These are phyloP conservation scores for Cyathus striatus DNA, from an alignment of 768 basidiomycete genomes.

Conservation along the genomic window DNA sequence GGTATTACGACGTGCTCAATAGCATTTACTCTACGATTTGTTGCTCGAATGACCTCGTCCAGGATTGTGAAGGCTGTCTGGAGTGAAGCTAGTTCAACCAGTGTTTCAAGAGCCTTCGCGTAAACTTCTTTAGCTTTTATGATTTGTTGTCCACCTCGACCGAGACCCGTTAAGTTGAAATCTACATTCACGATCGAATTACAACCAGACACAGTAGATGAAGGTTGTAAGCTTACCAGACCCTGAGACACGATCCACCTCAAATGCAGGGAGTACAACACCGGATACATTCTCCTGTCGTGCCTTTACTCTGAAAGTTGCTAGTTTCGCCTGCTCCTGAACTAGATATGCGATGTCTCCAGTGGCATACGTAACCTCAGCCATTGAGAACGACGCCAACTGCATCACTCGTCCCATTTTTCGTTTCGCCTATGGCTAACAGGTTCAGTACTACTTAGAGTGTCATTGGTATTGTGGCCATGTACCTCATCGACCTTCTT, in stretches of 20 bases:
- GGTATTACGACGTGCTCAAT: slow-evolving; percentile 98
- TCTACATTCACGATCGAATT: slow-evolving; percentile 56
- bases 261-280: slow-evolving; percentile 92
- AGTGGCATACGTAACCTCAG: slow-evolving; percentile 97
- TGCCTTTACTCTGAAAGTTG: slow-evolving; percentile 89
- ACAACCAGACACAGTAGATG: too few species aligned
- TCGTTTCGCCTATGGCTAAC: slow-evolving; percentile 73
- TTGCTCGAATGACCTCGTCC: slow-evolving; percentile 98
- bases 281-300: slow-evolving; percentile 98
- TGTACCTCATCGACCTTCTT: slow-evolving; percentile 95
- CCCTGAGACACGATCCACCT: slow-evolving; percentile 80
- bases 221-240: too few species aligned
- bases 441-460: neutral
- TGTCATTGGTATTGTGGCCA: neutral
- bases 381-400: slow-evolving; percentile 96
- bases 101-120: slow-evolving; percentile 93
- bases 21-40: slow-evolving; percentile 97
- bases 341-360: slow-evolving; percentile 98
- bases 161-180: slow-evolving; percentile 95
- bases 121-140: slow-evolving; percentile 95
- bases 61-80: slow-evolving; percentile 98
- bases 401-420: slow-evolving; percentile 99
- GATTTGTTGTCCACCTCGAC: slow-evolving; percentile 95
- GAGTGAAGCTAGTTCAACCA: slow-evolving; percentile 94
- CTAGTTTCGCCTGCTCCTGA: slow-evolving; percentile 90